Evolutionary conservation across 805 yeast species (phyloP).

Genomic region (Hanseniaspora meyeri): DNA sequence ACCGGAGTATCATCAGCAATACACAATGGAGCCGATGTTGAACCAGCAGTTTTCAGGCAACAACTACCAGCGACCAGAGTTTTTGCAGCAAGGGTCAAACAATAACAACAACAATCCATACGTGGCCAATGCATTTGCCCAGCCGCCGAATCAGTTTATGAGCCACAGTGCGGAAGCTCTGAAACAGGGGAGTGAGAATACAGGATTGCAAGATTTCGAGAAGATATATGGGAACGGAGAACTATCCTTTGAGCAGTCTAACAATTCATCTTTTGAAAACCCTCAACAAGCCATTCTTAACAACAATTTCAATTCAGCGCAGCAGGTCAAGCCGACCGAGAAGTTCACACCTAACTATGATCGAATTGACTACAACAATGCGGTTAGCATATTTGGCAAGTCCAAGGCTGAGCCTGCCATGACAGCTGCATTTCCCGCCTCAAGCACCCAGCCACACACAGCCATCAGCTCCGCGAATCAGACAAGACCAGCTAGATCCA

Average conservation of each 20-base stretch:
- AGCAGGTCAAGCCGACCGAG: background rate
- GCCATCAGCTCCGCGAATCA: background rate
- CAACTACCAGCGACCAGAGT: background rate
- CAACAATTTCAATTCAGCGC: background rate
- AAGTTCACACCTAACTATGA: slow-evolving; percentile 6
- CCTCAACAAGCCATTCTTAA: background rate
- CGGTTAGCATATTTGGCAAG: slow-evolving; percentile 1
- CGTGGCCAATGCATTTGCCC: background rate
- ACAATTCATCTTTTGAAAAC: background rate
- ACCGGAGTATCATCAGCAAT: background rate
- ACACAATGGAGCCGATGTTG: background rate
- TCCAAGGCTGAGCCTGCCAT: background rate
- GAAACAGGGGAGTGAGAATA: background rate
- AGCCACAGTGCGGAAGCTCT: background rate
- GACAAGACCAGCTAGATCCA: background rate
- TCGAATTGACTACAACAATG: background rate
- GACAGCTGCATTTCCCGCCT: background rate
- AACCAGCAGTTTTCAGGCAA: background rate
- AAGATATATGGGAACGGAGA: background rate
- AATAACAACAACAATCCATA: background rate
- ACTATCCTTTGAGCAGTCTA: background rate
- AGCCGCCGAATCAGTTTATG: background rate
- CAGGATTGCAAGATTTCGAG: slow-evolving; percentile 1
- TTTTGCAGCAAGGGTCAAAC: background rate
- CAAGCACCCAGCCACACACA: background rate